Evolutionary conservation across 352 stramenopile species (phyloP).

Genomic region (Globisporangium rhizosaccharum): DNA sequence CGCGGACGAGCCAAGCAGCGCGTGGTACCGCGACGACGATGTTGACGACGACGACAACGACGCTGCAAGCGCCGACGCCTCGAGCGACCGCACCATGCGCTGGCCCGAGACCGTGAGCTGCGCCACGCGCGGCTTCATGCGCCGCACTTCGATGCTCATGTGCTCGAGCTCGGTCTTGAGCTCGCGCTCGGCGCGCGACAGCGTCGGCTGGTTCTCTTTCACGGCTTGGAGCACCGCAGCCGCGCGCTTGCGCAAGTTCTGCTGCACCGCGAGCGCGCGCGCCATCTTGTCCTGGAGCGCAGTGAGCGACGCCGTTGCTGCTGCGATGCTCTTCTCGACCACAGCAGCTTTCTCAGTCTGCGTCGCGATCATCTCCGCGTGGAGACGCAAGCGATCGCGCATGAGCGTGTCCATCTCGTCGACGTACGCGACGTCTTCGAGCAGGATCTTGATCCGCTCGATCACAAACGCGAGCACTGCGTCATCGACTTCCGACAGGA

Average conservation of each 20-base stretch:
- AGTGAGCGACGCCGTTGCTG: constrained; percentile 29
- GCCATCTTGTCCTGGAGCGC: constrained; percentile 51
- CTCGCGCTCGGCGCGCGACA: constrained; percentile 69
- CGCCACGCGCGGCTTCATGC: constrained; percentile 64
- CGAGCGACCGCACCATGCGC: constrained; percentile 46
- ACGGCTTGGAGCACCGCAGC: constrained; percentile 70
- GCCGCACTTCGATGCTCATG: constrained; percentile 52
- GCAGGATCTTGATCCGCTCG: constrained; percentile 39
- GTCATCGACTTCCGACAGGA: constrained; percentile 60
- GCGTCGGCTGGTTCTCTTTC: constrained; percentile 75
- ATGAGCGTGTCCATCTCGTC: constrained; percentile 68
- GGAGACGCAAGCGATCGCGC: constrained; percentile 47
- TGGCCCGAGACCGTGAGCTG: constrained; percentile 67
- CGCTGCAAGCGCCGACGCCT: constrained; percentile 25
- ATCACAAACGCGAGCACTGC: constrained; percentile 69
- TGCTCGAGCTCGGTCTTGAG: constrained; percentile 68
- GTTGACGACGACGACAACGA: constrained; percentile 18
- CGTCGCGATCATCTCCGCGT: constrained; percentile 52
- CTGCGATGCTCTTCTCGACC: constrained; percentile 32
- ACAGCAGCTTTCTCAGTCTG: constrained; percentile 37
- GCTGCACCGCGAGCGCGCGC: constrained; percentile 54
- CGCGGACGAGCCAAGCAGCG: background rate
- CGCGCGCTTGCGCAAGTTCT: constrained; percentile 72
- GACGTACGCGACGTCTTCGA: constrained; percentile 70
- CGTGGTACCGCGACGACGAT: constrained; percentile 11